Evolutionary conservation across 345 rosid species (phyloP).

Genomic region (Salix exigua): DNA sequence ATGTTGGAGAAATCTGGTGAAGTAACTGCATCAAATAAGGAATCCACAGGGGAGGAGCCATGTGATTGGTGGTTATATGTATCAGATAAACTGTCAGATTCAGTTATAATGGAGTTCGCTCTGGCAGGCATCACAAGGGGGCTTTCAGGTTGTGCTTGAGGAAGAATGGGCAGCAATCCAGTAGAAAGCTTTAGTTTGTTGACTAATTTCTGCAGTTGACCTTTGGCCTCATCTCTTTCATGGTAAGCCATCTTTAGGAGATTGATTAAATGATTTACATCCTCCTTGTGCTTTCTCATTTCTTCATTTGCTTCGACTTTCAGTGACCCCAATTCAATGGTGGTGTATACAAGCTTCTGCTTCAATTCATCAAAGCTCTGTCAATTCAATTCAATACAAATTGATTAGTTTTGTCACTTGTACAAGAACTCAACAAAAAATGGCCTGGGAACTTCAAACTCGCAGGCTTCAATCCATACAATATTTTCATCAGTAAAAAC

Average conservation of each 20-base stretch:
- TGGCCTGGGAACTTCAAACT: not conserved
- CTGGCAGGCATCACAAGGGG: conserved; percentile 31
- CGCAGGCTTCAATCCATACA: not conserved
- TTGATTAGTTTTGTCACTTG: not conserved
- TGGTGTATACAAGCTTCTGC: conserved; percentile 58
- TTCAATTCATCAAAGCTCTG: conserved; percentile 66
- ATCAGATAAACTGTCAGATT: conserved; percentile 61
- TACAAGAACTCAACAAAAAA: not conserved
- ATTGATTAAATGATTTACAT: conserved; percentile 38
- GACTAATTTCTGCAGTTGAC: conserved; percentile 51
- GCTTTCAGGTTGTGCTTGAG: conserved; percentile 16
- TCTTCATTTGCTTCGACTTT: conserved; percentile 62
- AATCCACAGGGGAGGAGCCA: conserved; percentile 67
- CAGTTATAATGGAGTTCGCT: conserved; percentile 77
- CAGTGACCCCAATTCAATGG: conserved; percentile 56
- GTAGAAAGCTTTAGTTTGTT: conserved; percentile 35
- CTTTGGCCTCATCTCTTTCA: conserved; percentile 83
- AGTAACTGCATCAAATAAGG: conserved; percentile 63
- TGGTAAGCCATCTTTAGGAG: conserved; percentile 58
- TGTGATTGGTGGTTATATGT: conserved; percentile 43
- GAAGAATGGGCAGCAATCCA: conserved; percentile 17
- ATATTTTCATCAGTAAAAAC: not conserved
- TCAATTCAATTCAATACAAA: conserved; percentile 7
- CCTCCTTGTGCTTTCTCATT: conserved; percentile 47
- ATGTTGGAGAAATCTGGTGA: conserved; percentile 69